Base-by-base conservation (phyloP, 139 green algal species). In the Picochlorum sp. region DNA sequence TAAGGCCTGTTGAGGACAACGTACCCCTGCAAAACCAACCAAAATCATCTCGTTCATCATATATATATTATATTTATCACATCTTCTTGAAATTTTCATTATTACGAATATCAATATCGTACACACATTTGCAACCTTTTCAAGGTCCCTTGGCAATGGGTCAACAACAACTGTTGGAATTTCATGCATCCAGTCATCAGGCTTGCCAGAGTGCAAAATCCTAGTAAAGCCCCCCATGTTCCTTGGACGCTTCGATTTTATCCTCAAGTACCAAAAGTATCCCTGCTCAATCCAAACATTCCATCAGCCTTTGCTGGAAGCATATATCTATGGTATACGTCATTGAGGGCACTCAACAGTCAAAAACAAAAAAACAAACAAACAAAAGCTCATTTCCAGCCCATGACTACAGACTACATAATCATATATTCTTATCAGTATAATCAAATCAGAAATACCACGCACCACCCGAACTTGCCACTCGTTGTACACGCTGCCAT, bases 221-320 rank as follows among this genome's bases (percentile, higher is more conserved):
- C 83, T 65, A 22, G 83, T 91, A 64, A 85, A 91, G 9, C 84
- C 83, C 14, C 83, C 83, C 68, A 91, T 83, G n/a, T 66, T 60
- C 30, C 67, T 76, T 14, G 65, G 56, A 4, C 63, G 59, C 14
- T 69, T 51, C 47, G 63, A n/a, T 32, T 52, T 40, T 53, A 68
- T 76, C 22, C 39, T 16, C 20, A 37, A n/a, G 30, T 56, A 56
- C 50, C 29, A 56, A n/a, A 37, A 56, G 9, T 47, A 37, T 36
- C n/a, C 20, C 29, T 37, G 50, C 29, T 36, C 1, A 47, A 47
- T 25, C 39, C n/a, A n/a, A n/a, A n/a, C n/a, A n/a, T n/a, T n/a
- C n/a, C n/a, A n/a, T n/a, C n/a, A n/a, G n/a, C n/a, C n/a, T n/a
- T n/a, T n/a, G n/a, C n/a, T n/a, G n/a, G n/a, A n/a, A n/a, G n/a